Percentiles rank a stretch among this genome's conserved stretches.
phyloP scores from a whole-genome alignment of 768 basidiomycete species.

The Phaffia australis region DNA sequence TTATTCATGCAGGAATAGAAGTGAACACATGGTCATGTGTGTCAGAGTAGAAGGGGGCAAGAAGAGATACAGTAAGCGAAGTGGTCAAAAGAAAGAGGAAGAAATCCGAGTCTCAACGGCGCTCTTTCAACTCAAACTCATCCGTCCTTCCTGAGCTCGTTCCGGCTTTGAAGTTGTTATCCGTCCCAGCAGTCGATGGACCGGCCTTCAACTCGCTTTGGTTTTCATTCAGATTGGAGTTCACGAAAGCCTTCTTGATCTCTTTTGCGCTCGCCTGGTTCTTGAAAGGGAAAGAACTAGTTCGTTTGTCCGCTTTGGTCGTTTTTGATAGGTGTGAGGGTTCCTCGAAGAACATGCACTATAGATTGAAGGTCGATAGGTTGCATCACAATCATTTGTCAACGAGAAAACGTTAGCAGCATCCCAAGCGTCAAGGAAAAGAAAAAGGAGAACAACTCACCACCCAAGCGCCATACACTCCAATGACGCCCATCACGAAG shows the following conservation, averaged over 20 bases:
- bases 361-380: not conserved
- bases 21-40: too few relatives aligned
- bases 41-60: too few relatives aligned
- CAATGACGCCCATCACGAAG: conserved; percentile 3
- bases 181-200: too few relatives aligned
- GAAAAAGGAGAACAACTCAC: conserved; percentile 3
- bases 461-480: conserved; percentile 14
- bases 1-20: too few relatives aligned
- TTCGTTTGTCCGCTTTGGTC: conserved; percentile 22
- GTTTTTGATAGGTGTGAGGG: conserved; percentile 10
- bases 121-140: too few relatives aligned
- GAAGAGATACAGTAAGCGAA: too few relatives aligned
- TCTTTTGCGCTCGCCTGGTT: conserved; percentile 11
- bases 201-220: too few relatives aligned
- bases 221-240: not conserved
- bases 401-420: not conserved
- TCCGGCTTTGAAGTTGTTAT: too few relatives aligned
- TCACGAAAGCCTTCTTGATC: conserved; percentile 13
- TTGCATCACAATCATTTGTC: not conserved
- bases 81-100: too few relatives aligned
- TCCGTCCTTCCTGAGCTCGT: too few relatives aligned
- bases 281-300: conserved; percentile 18
- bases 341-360: conserved; percentile 24
- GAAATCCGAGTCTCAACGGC: too few relatives aligned
- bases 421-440: not conserved